Base-by-base conservation (phyloP, 768 basidiomycete species). In the Pleurotus eryngii region DNA sequence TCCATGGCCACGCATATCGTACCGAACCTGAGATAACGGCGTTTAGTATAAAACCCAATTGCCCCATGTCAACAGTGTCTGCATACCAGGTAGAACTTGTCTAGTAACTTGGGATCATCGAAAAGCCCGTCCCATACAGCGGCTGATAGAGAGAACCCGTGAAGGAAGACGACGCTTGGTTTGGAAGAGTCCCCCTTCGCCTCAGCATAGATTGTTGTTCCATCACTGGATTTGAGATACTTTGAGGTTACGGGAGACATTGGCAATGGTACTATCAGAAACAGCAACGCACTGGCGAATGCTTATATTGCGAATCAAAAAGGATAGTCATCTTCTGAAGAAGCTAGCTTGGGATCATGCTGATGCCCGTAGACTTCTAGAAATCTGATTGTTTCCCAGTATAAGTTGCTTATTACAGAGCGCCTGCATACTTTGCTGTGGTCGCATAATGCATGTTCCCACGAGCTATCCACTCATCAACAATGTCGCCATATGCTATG, bases 161-260 rank as follows among this genome's bases (percentile, higher is more conserved):
- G 53, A 15, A 55, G 20, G 38, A 55, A 55, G n/a, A 55, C 53
- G 53, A 55, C 43, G 40, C 53, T 55, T 40, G 53, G 53, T 12
- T 55, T 55, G 4, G 30, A 24, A 17, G 30, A 4, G 39, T 55
- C 37, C 18, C 53, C 53, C 7, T 15, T 20, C 9, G 53, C 53
- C 20, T 55, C 37, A 12, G 49, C 66, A 14, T 45, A 45, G n/a
- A 45, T 45, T 17, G 20, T 11, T 45, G 42, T 45, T n/a, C 42
- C 42, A 45, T 45, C 42, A 14, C n/a, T 45, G 20, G 42, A 45
- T 5, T 45, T 45, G n/a, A 45, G 42, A 17, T 45, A 45, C 20
- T 45, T 45, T 8, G 42, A n/a, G 8, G n/a, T 45, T n/a, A 45
- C 42, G 15, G 42, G 15, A 45, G 42, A 45, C 42, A 45, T 42